Evolutionary conservation across 179 eudicot species (phyloP), one percentile per base, ranked within the genome.

Genomic region (Spergularia azorica): DNA sequence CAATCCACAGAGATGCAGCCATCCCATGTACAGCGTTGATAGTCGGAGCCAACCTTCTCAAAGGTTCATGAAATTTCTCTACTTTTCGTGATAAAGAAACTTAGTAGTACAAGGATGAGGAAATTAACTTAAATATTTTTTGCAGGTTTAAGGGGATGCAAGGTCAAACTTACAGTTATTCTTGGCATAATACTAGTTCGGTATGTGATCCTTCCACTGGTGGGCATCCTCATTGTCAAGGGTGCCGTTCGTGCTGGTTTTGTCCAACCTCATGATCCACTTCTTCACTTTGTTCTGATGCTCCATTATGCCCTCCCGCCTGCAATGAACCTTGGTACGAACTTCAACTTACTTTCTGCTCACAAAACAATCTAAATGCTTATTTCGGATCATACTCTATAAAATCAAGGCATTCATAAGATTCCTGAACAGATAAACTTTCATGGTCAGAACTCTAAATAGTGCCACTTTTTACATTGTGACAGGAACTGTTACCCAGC

Each of bases 21-120:
- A 79, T 88, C 15, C 87, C 90, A 62, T 52, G 80, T 11, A 60
- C 80, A 46, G 81, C 84, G 3, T 48, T 88, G 4, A 84, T 88
- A 62, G 58, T 88, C 0, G 90, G 89, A 57, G 90, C 86, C 11
- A 88, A 88, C 78, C 90, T 88, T 76, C 84, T 86, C 3, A 77
- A 38, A 71, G 90, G 90, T 88, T 81, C 58, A 0, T 4, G 10
- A 7, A 65, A 21, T 0, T 10, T 20, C 12, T 56, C 6, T 8
- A 26, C 32, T n/a, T 70, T 8, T 0, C 36, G 26, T 51, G 7
- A 54, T 43, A 38, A 66, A 26, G 20, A 26, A 46, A 79, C 21
- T 6, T 15, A 8, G 0, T 14, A 9, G 73, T 21, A 3, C 12
- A 14, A 26, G 18, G 14, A 52, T 17, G 14, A 43, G 15, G 9